phyloP scores from a whole-genome alignment of 345 rosid genomes.

The Bruguiera parviflora region DNA sequence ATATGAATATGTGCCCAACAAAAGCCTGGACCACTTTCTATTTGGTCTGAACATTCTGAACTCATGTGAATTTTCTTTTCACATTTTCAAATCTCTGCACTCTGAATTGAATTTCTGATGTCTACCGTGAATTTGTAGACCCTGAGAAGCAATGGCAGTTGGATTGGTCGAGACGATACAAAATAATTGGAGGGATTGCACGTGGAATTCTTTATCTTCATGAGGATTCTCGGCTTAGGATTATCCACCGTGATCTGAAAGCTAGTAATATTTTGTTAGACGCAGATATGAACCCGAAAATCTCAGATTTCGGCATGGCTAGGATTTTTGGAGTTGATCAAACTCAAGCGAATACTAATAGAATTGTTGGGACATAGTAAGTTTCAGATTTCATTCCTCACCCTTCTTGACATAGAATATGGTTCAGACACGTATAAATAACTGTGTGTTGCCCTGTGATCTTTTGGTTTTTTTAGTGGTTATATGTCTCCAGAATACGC shows the following conservation, averaged over 20 bases:
- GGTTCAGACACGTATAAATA: too few relatives aligned
- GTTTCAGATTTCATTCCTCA: background rate
- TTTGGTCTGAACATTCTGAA: conserved; percentile 24
- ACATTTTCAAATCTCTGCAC: too few relatives aligned
- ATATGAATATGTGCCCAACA: conserved; percentile 46
- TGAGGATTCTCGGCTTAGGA: conserved; percentile 17
- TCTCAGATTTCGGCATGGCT: conserved; percentile 31
- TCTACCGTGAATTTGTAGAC: conserved; percentile 2
- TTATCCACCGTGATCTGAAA: conserved; percentile 28
- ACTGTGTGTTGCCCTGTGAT: background rate
- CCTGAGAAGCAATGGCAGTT: conserved; percentile 1
- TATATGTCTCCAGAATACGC: conserved; percentile 27
- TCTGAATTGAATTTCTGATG: background rate
- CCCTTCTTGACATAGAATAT: too few relatives aligned
- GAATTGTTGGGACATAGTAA: conserved; percentile 27
- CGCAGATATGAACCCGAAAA: conserved; percentile 23
- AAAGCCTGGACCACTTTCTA: conserved; percentile 40
- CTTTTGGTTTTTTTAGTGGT: background rate
- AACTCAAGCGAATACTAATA: conserved; percentile 18
- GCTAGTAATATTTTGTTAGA: conserved; percentile 26
- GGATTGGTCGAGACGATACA: conserved; percentile 21
- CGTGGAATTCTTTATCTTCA: conserved; percentile 29
- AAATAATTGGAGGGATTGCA: conserved; percentile 21
- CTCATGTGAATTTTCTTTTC: background rate
- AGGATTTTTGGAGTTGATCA: conserved; percentile 25